phyloP scores from a whole-genome alignment of 352 stramenopile genomes.

The Phytophthora sansomeana region DNA sequence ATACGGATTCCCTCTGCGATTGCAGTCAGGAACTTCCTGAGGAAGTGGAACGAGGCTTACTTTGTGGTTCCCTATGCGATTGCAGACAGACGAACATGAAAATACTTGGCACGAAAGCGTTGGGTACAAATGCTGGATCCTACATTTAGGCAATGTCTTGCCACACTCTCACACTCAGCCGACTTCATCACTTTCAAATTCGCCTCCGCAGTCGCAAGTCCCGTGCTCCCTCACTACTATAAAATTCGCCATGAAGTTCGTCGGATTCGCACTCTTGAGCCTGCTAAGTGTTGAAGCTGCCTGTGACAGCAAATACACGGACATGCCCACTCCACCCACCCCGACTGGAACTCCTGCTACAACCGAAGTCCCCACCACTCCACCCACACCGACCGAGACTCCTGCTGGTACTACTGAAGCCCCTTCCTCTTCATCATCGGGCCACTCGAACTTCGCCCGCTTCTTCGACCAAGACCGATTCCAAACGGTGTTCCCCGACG shows the following conservation, averaged over 20 bases:
- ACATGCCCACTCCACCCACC: no score
- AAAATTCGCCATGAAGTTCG: slow-evolving; percentile 29
- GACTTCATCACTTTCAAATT: slow-evolving; percentile 29
- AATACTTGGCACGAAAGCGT: no score
- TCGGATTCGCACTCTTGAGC: slow-evolving; percentile 20
- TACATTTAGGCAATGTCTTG: no score
- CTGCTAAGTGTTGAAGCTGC: slow-evolving; percentile 26
- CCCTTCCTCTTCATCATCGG: background rate
- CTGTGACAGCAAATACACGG: slow-evolving; percentile 11
- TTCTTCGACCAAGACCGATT: slow-evolving; percentile 54
- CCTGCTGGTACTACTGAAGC: slow-evolving; percentile 7
- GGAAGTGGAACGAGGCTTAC: no score
- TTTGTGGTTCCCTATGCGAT: no score
- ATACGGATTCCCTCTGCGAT: no score
- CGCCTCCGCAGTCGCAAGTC: slow-evolving; percentile 2
- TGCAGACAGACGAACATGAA: no score
- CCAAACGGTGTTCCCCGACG: slow-evolving; percentile 43
- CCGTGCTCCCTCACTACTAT: background rate
- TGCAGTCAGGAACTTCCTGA: no score
- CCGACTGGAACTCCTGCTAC: no score
- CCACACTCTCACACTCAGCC: no score
- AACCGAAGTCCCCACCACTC: no score
- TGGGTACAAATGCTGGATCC: no score
- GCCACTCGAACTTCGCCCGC: slow-evolving; percentile 32
- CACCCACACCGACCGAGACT: slow-evolving; percentile 12